These are phyloP conservation scores for Graphiopsis chlorocephala DNA, from an alignment of 2,329 filamentous ascomycete species.

Conservation along the genomic window DNA sequence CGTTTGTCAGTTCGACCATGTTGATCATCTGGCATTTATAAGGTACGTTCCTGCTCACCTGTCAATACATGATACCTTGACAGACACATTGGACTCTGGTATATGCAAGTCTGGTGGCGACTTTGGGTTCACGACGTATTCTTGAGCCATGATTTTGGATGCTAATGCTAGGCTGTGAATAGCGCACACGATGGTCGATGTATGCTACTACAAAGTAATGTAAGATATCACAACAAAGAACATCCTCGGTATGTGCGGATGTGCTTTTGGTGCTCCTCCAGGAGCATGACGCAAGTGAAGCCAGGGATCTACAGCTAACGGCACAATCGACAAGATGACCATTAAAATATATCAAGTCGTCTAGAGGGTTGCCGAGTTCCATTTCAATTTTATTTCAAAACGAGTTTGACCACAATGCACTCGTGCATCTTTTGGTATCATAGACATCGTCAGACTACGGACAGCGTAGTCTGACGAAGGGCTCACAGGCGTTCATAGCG, in stretches of 20 bases:
- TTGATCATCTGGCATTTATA: background rate
- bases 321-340: no score
- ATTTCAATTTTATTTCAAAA: background rate
- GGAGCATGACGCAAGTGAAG: background rate
- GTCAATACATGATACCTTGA: constrained; percentile 38
- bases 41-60: constrained; percentile 23
- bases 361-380: background rate
- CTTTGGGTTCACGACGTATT: constrained; percentile 24
- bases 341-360: background rate
- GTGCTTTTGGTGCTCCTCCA: background rate
- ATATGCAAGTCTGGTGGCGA: constrained; percentile 34
- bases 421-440: background rate
- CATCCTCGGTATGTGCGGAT: background rate
- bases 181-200: background rate
- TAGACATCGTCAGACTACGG: no score
- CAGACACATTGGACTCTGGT: constrained; percentile 30
- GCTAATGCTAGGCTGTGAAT: background rate
- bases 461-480: no score
- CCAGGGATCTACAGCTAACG: background rate
- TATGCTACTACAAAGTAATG: background rate
- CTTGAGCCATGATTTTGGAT: constrained; percentile 20
- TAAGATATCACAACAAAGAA: background rate
- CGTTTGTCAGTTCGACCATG: background rate
- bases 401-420: background rate
- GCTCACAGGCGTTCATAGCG: background rate